These are phyloP conservation scores for Auxenochlorella protothecoides DNA, from an alignment of 139 green algal species.

Conservation along the genomic window DNA sequence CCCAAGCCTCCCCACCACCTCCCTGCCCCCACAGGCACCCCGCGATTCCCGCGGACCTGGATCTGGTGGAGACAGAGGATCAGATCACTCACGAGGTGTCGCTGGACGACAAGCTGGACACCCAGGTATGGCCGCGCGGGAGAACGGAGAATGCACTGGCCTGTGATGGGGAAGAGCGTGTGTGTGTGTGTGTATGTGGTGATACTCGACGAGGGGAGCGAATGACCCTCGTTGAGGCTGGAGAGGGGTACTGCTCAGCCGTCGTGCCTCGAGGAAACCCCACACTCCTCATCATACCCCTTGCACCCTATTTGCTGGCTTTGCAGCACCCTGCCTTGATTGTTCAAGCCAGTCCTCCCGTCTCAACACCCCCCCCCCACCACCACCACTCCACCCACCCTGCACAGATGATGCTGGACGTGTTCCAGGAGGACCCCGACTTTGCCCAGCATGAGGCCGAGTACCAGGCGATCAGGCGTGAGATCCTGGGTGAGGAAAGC, in stretches of 20 bases:
- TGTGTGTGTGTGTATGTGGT: too few species aligned
- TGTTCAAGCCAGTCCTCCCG: not conserved
- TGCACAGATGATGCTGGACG: conserved; percentile 70
- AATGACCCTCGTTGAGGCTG: too few species aligned
- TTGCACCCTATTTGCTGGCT: not conserved
- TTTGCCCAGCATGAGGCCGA: conserved; percentile 65
- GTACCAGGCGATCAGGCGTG: conserved; percentile 69
- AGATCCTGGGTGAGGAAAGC: conserved; percentile 75
- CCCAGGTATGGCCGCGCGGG: not conserved
- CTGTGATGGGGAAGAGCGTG: too few species aligned
- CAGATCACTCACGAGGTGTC: conserved; percentile 91
- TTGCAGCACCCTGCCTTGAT: not conserved
- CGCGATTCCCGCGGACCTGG: conserved; percentile 64
- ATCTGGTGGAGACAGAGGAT: conserved; percentile 90
- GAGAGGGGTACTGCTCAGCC: too few species aligned
- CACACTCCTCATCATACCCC: not conserved
- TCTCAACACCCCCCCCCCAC: not conserved
- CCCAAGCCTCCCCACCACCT: too few species aligned
- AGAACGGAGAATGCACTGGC: too few species aligned
- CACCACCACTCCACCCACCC: too few species aligned
- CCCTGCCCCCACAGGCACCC: conserved; percentile 9
- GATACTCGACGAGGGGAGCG: too few species aligned
- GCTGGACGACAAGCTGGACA: conserved; percentile 51
- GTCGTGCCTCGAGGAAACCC: too few species aligned
- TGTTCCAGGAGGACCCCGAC: conserved; percentile 80